A percentile compares a stretch with the other conserved stretches of the same genome.
Evolutionary conservation across 352 stramenopile species (phyloP).

Genomic region (Phytophthora litchii): DNA sequence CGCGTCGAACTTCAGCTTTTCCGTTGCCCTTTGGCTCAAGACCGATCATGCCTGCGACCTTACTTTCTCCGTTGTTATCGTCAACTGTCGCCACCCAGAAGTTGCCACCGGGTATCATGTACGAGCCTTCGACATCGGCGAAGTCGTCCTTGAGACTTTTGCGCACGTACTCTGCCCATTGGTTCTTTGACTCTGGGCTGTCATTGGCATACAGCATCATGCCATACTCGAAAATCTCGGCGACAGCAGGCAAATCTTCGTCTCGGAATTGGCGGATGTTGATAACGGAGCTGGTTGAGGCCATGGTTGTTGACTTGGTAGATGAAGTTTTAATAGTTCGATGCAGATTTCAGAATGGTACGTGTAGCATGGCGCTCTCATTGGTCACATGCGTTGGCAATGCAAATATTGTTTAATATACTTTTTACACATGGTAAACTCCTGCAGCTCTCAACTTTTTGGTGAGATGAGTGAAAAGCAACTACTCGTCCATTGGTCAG

Average conservation of each 20-base stretch:
- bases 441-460: slow-evolving; percentile 22
- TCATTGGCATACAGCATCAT: slow-evolving; percentile 44
- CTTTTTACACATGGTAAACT: neutral
- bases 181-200: slow-evolving; percentile 19
- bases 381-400: too few species aligned
- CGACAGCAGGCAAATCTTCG: slow-evolving; percentile 36
- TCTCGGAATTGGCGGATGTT: slow-evolving; percentile 42
- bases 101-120: slow-evolving; percentile 43
- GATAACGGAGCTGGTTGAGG: slow-evolving; percentile 6
- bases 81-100: slow-evolving; percentile 50
- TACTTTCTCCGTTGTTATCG: slow-evolving; percentile 22
- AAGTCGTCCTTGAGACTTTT: slow-evolving; percentile 44
- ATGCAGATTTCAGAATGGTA: slow-evolving; percentile 10
- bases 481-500: slow-evolving; percentile 8
- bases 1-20: slow-evolving; percentile 31
- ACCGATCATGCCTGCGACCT: slow-evolving; percentile 33
- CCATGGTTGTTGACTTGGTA: slow-evolving; percentile 7
- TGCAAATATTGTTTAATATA: too few species aligned
- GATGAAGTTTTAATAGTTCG: neutral
- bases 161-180: slow-evolving; percentile 38
- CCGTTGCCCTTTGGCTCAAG: slow-evolving; percentile 29
- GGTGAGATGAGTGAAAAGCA: slow-evolving; percentile 18
- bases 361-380: too few species aligned
- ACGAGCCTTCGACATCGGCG: slow-evolving; percentile 37
- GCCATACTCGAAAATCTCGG: slow-evolving; percentile 43